Evolutionary conservation across 441 rosid species (phyloP).

Genomic region (Adansonia grandidieri): DNA sequence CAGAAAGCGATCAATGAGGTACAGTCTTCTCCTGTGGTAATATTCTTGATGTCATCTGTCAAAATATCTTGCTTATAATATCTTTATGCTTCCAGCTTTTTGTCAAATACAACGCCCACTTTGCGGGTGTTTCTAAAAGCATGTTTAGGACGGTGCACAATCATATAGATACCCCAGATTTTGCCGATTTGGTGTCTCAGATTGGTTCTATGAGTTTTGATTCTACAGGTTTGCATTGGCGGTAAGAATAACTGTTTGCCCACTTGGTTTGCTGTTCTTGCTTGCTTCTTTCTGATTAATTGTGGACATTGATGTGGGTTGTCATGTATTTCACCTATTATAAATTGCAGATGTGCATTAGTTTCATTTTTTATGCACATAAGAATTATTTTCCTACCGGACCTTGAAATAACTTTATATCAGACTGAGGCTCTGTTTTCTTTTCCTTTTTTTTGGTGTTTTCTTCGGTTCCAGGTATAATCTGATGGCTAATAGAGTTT

Average conservation of each 20-base stretch:
- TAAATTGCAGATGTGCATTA: conserved; percentile 3
- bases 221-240: conserved; percentile 92
- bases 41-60: conserved; percentile 10
- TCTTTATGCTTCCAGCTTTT: conserved; percentile 74
- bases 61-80: conserved; percentile 29
- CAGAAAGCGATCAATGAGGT: conserved; percentile 98
- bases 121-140: conserved; percentile 88
- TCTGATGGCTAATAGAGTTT: conserved; percentile 98
- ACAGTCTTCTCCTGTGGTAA: conserved; percentile 30
- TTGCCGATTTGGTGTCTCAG: conserved; percentile 81
- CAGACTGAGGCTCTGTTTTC: conserved; percentile 4
- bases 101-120: conserved; percentile 98
- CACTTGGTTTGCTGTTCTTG: conserved; percentile 25
- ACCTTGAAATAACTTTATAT: conserved; percentile 25
- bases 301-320: neutral
- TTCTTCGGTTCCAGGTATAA: conserved; percentile 69
- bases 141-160: conserved; percentile 67
- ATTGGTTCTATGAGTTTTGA: conserved; percentile 94
- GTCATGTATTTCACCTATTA: conserved; percentile 22
- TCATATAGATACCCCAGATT: conserved; percentile 69
- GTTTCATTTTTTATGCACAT: conserved; percentile 5
- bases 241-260: conserved; percentile 51
- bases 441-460: neutral
- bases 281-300: conserved; percentile 23
- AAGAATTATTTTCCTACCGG: conserved; percentile 22